A percentile compares a stretch with the other conserved stretches of the same genome.
Evolutionary conservation across 2,329 filamentous ascomycete genomes (phyloP).

Genomic region (Colletotrichum trifolii): DNA sequence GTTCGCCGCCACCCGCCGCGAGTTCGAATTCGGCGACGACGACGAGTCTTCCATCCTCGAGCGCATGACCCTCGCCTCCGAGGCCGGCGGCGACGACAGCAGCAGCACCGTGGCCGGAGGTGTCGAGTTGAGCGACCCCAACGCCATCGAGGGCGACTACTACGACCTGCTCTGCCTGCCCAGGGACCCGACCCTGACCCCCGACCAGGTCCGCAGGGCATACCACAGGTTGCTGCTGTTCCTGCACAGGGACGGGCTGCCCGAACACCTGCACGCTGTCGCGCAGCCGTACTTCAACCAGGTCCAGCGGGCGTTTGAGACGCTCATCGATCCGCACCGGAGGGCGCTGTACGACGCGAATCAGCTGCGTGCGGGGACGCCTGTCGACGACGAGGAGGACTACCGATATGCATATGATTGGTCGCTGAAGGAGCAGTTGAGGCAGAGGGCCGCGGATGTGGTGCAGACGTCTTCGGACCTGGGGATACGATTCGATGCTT

Average conservation of each 20-base stretch:
- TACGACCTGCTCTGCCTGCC: constrained; percentile 60
- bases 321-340: constrained; percentile 55
- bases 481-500: constrained; percentile 50
- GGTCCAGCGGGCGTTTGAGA: constrained; percentile 59
- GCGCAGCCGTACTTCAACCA: constrained; percentile 54
- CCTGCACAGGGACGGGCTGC: constrained; percentile 56
- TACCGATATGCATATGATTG: constrained; percentile 39
- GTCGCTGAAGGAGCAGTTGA: constrained; percentile 40
- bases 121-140: constrained; percentile 21
- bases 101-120: constrained; percentile 26
- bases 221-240: constrained; percentile 58
- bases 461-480: constrained; percentile 50
- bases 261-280: constrained; percentile 49
- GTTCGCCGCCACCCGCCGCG: constrained; percentile 58
- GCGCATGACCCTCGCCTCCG: constrained; percentile 43
- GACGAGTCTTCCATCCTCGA: constrained; percentile 58
- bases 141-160: constrained; percentile 46
- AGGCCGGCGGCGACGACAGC: constrained; percentile 38
- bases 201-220: constrained; percentile 53
- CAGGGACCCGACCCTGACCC: constrained; percentile 44
- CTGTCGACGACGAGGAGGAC: constrained; percentile 33
- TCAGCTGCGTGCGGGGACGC: constrained; percentile 37
- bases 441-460: constrained; percentile 38
- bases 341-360: constrained; percentile 55
- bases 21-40: constrained; percentile 60